Conservation (phyloP, 1,139 yeast species). For the Arxiozyma telluris region DNA sequence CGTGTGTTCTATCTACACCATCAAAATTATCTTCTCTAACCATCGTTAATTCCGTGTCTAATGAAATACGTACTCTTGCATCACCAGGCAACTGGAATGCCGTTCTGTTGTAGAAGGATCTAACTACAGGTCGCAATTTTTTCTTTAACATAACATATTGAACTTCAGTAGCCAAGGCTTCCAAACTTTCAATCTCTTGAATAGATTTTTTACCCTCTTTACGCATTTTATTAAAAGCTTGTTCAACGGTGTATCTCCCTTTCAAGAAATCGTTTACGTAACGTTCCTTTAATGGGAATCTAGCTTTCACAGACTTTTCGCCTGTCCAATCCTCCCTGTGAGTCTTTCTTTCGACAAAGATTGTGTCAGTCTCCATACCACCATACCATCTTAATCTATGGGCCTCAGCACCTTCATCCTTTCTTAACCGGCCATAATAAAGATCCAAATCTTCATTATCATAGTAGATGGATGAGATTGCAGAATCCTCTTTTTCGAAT, state of each 20-base stretch:
- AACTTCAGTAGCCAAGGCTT: constrained; percentile 83
- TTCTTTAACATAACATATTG: constrained; percentile 82
- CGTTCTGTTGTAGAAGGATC: constrained; percentile 94
- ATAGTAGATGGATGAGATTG: constrained; percentile 91
- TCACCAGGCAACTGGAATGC: constrained; percentile 99
- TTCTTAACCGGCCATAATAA: constrained; percentile 87
- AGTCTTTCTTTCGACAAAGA: constrained; percentile 93
- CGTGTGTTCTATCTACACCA: constrained; percentile 79
- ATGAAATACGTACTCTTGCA: constrained; percentile 94
- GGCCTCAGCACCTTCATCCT: constrained; percentile 98
- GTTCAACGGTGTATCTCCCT: constrained; percentile 79
- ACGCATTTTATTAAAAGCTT: constrained; percentile 85
- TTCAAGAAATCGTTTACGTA: constrained; percentile 73
- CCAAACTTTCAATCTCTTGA: constrained; percentile 85
- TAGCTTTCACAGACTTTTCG: constrained; percentile 93
- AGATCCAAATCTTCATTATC: constrained; percentile 84
- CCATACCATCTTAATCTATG: constrained; percentile 98
- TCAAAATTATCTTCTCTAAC: constrained; percentile 96
- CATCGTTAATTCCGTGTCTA: constrained; percentile 92
- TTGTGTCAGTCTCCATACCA: constrained; percentile 87
- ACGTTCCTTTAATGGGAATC: constrained; percentile 87
- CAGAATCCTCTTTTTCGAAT: constrained; percentile 87
- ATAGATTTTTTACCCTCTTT: constrained; percentile 82
- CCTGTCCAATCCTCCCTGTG: constrained; percentile 99
- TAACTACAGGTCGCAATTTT: constrained; percentile 83